Evolutionary conservation across 2,329 filamentous ascomycete genomes (phyloP), one percentile per base, ranked within the genome.

Genomic region (Aspergillus aculeatus): DNA sequence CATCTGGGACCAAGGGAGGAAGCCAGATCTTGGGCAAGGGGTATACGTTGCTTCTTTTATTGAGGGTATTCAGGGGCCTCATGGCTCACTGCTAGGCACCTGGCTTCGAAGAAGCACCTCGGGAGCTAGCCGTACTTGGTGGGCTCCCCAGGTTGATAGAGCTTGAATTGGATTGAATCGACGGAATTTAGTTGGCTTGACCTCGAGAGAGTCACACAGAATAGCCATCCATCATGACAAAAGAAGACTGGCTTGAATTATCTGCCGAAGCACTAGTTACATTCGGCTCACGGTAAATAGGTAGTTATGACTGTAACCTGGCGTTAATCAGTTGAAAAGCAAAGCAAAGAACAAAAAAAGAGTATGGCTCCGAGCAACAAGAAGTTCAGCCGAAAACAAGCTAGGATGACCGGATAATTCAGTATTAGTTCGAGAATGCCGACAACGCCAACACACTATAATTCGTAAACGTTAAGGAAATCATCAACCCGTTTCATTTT

Each of bases 391-490:
- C 57, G 26, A 47, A 56, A 56, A 61, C 52, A 35, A 48, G 23
- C 23, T 23, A 47, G 19, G 24, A 56, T 47, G 44, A 44, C 29
- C 38, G 48, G n/a, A 35, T 59, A 41, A 49, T 32, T 24, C 50
- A 58, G 51, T 47, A 19, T 47, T 16, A 21, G 31, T 35, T 24
- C 47, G 44, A 60, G 29, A 57, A 53, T 16, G 49, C 49, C 35
- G 26, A 47, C n/a, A 23, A 32, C 56, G 35, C 48, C 56, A 57
- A 57, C 19, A 50, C 50, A 55, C 53, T 47, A n/a, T 55, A 23
- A 32, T 48, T 48, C 53, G 47, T 55, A 29, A 48, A 19, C 44
- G 47, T 23, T 7, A 12, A 55, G 24, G 19, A 47, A 41, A 54
- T 54, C 4, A 38, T 47, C 16, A 44, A 35, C 1, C 14, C 38